phyloP scores from a whole-genome alignment of 2,329 filamentous ascomycete species.

The Venturia effusa region DNA sequence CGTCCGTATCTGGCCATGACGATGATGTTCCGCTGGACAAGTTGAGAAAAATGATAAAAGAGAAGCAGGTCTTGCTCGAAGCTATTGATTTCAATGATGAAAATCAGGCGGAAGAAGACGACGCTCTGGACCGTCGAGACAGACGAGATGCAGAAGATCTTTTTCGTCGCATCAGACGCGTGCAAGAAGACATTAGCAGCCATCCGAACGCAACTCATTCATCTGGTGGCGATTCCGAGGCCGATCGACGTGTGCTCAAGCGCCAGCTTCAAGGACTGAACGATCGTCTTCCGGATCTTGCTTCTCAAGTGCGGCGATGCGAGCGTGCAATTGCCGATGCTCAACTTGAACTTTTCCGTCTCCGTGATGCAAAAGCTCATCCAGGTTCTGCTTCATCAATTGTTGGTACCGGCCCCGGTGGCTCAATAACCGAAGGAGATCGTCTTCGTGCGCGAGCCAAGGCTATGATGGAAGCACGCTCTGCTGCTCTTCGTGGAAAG shows the following conservation, averaged over 20 bases:
- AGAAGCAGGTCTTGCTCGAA: conserved; percentile 89
- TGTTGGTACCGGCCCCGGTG: conserved; percentile 86
- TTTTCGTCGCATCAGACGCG: conserved; percentile 78
- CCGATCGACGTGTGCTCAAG: conserved; percentile 75
- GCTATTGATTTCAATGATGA: conserved; percentile 96
- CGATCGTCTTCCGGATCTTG: conserved; percentile 82
- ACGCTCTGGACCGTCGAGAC: conserved; percentile 80
- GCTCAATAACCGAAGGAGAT: conserved; percentile 83
- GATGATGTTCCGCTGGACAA: conserved; percentile 84
- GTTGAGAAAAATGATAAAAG: conserved; percentile 80
- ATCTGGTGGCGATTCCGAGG: conserved; percentile 61
- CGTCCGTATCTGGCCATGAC: conserved; percentile 36
- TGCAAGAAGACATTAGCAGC: conserved; percentile 89
- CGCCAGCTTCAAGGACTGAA: conserved; percentile 81
- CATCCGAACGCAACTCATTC: conserved; percentile 63
- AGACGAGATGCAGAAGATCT: conserved; percentile 87
- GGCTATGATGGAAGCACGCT: conserved; percentile 97
- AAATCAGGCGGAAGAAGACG: conserved; percentile 79
- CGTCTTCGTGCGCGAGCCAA: conserved; percentile 89
- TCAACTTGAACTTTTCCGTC: conserved; percentile 80
- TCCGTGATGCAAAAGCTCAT: conserved; percentile 87
- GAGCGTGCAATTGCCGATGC: conserved; percentile 91
- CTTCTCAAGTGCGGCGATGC: conserved; percentile 80
- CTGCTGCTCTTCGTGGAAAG: conserved; percentile 81
- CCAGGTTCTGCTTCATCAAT: conserved; percentile 71